These are phyloP conservation scores for Quercus berberidifolia DNA, from an alignment of 306 rosid genomes.

Conservation along the genomic window DNA sequence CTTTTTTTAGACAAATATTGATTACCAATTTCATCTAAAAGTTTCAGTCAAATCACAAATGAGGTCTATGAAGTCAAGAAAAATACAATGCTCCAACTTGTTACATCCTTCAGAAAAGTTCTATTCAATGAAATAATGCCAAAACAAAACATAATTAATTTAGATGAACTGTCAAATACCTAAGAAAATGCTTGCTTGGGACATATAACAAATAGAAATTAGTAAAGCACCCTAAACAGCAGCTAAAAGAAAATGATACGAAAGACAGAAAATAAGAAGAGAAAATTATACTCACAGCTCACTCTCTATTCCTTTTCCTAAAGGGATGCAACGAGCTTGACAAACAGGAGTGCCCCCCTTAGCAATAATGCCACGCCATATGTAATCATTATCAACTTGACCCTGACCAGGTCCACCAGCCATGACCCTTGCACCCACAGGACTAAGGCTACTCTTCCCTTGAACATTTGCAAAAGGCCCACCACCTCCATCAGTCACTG, in stretches of 20 bases:
- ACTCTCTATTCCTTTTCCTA: constrained; percentile 76
- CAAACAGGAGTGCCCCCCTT: constrained; percentile 99
- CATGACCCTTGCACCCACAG: constrained; percentile 46
- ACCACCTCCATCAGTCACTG: constrained; percentile 38
- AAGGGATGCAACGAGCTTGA: constrained; percentile 87
- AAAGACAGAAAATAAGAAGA: not conserved
- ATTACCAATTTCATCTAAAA: not conserved
- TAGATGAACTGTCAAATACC: not conserved
- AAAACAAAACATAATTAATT: not conserved
- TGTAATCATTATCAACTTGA: constrained; percentile 64
- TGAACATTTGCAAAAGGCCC: constrained; percentile 44
- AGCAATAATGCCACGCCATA: constrained; percentile 94
- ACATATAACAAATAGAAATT: not conserved
- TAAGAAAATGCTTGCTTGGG: not conserved
- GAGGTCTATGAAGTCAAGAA: not conserved
- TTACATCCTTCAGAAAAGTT: not conserved
- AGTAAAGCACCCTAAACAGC: not conserved
- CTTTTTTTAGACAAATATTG: not conserved
- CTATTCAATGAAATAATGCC: no score
- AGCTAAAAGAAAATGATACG: not conserved
- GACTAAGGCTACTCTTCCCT: constrained; percentile 56
- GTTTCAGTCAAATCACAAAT: not conserved
- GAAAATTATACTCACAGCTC: constrained; percentile 78
- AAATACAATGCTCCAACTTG: not conserved
- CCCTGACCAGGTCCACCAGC: constrained; percentile 47